Evolutionary conservation across 306 rosid genomes (phyloP), one percentile per base, ranked within the genome.

Genomic region (Mimosa pudica): DNA sequence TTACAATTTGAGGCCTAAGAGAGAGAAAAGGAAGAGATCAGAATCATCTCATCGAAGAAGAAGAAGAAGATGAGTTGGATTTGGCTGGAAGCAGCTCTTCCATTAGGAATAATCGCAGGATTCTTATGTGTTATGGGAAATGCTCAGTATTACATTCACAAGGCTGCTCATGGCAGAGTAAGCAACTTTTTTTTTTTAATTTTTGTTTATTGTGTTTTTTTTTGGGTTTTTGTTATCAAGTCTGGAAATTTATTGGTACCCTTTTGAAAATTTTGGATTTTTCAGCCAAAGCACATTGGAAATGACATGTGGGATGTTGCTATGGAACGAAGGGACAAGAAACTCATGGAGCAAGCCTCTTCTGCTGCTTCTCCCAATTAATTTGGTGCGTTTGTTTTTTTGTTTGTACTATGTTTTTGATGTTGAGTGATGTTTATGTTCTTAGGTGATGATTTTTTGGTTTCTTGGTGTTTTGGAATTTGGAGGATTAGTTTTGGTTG

Each of bases 231-330:
- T 46, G 16, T 18, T 70, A 24, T 0, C 57, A 44, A 6, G 10
- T 10, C 6, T 12, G 9, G 6, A 62, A 30, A 41, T 72, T 54
- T 9, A 67, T 2, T 8, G 10, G 9, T 3, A 30, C 33, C 33
- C 63, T 10, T 57, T 36, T 10, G 2, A 70, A 16, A 61, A 10
- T 20, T 45, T 70, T 30, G 54, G 64, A 72, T 76, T 17, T 67
- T 54, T 73, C 89, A 93, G 97, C 96, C 99, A 72, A 96, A 93
- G 91, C 99, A 96, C 84, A 73, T 93, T 70, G 94, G 99, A 0
- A 90, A 84, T 81, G 98, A 96, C 76, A 41, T 91, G 92, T 96
- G 99, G 98, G 99, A 96, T 48, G 96, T 91, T 2, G 98, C 99
- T 48, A 96, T 91, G 98, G 99, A 96, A 68, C 86, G 96, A 30